Percentiles rank a stretch among this genome's conserved stretches.
Conservation (phyloP, 1,139 yeast species). For the Schwanniomyces etchellsii region DNA sequence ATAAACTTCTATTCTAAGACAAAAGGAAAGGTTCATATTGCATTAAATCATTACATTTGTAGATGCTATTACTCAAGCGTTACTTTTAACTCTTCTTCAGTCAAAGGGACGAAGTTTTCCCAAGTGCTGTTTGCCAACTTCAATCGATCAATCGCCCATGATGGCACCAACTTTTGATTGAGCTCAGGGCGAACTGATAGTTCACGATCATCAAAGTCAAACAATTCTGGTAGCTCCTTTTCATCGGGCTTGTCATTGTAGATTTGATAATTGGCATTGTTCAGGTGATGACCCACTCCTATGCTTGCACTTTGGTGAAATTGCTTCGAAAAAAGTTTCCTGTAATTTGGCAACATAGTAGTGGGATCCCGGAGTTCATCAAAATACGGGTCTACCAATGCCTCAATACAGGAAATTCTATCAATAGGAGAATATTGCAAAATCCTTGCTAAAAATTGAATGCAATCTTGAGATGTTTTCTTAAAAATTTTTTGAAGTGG, state of each 20-base stretch:
- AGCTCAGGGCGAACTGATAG: constrained; percentile 34
- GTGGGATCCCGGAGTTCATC: constrained; percentile 60
- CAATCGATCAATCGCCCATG: constrained; percentile 30
- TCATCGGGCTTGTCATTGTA: constrained; percentile 37
- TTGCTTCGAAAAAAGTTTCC: constrained; percentile 41
- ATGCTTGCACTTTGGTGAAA: constrained; percentile 16
- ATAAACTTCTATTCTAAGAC: neutral
- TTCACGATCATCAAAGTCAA: constrained; percentile 47
- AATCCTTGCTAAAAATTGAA: constrained; percentile 53
- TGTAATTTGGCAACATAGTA: constrained; percentile 50
- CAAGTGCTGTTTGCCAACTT: constrained; percentile 21
- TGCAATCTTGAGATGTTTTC: constrained; percentile 54
- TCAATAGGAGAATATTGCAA: constrained; percentile 74
- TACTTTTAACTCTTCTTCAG: constrained; percentile 28
- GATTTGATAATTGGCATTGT: constrained; percentile 32
- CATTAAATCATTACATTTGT: neutral
- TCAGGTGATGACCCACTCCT: constrained; percentile 8
- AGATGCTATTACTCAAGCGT: constrained; percentile 24
- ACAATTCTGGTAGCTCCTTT: constrained; percentile 39
- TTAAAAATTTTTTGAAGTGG: constrained; percentile 83
- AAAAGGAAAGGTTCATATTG: neutral
- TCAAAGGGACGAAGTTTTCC: constrained; percentile 30
- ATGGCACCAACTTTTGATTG: constrained; percentile 33
- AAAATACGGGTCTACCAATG: constrained; percentile 67
- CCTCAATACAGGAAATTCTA: constrained; percentile 65